A percentile compares a stretch with the other conserved stretches of the same genome.
Evolutionary conservation across 768 basidiomycete species (phyloP).

Genomic region (Trametes cingulata): DNA sequence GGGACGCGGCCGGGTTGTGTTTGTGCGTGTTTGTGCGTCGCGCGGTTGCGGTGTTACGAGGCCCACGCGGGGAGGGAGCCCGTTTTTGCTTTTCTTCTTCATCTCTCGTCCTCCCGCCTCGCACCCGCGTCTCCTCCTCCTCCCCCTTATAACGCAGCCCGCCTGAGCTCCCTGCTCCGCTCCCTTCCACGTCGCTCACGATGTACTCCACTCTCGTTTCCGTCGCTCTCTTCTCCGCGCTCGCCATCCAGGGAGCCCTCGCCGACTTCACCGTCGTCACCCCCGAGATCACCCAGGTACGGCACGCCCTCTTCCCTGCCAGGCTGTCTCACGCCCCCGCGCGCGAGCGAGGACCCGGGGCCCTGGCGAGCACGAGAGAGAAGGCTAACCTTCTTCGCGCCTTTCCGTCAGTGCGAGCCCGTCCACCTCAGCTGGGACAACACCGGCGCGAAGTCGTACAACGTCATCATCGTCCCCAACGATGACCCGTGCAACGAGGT

Average conservation of each 20-base stretch:
- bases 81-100: constrained; percentile 21
- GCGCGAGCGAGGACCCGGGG: not conserved
- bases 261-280: constrained; percentile 57
- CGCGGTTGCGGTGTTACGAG: constrained; percentile 18
- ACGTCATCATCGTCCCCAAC: constrained; percentile 54
- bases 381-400: constrained; percentile 10
- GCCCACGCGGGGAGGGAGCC: constrained; percentile 15
- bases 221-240: constrained; percentile 62
- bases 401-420: constrained; percentile 49
- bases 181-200: constrained; percentile 32
- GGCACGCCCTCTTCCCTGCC: not conserved
- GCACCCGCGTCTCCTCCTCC: constrained; percentile 25
- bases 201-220: constrained; percentile 85
- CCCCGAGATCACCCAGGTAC: constrained; percentile 53
- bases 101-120: constrained; percentile 28
- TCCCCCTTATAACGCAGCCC: constrained; percentile 24
- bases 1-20: constrained; percentile 7
- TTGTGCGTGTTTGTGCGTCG: constrained; percentile 20
- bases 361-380: not conserved
- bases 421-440: constrained; percentile 53
- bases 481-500: constrained; percentile 58
- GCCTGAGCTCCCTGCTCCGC: constrained; percentile 33
- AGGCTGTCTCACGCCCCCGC: not conserved
- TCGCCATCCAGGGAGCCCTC: constrained; percentile 51
- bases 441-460: constrained; percentile 49